Evolutionary conservation across 1,284 basidiomycete species (phyloP).

Genomic region (Neonothopanus nambi): DNA sequence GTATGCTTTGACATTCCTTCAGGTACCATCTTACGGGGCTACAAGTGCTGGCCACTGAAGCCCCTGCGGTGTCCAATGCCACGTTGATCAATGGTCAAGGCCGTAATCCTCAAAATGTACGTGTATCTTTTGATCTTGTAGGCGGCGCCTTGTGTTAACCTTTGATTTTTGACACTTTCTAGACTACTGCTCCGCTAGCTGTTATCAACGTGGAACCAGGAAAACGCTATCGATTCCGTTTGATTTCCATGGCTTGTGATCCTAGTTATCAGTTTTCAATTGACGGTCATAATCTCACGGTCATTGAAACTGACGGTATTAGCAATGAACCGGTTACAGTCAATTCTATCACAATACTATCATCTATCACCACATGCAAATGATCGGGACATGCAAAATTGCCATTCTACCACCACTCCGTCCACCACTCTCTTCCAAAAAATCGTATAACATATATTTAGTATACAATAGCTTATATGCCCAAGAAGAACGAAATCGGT

Average conservation of each 20-base stretch:
- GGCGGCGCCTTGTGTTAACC: neutral
- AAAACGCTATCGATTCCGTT: slow-evolving; percentile 35
- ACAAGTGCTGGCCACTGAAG: neutral
- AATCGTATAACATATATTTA: too few species aligned
- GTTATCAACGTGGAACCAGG: slow-evolving; percentile 31
- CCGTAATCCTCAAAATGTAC: slow-evolving; percentile 20
- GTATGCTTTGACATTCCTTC: neutral
- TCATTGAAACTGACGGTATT: slow-evolving; percentile 23
- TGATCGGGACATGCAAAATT: too few species aligned
- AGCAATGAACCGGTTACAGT: slow-evolving; percentile 18
- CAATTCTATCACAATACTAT: slow-evolving; percentile 17
- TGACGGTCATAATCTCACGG: slow-evolving; percentile 28
- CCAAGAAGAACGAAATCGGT: too few species aligned
- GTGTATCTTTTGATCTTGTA: neutral
- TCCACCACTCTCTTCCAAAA: too few species aligned
- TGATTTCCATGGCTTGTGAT: slow-evolving; percentile 50
- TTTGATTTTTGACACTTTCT: slow-evolving; percentile 10
- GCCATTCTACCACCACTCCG: too few species aligned
- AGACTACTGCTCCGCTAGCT: slow-evolving; percentile 25
- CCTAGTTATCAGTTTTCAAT: slow-evolving; percentile 36
- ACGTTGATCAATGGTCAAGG: slow-evolving; percentile 47
- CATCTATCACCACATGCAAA: too few species aligned
- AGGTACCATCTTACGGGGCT: slow-evolving; percentile 8
- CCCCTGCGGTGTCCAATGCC: slow-evolving; percentile 31
- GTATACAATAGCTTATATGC: too few species aligned